Evolutionary conservation across 1,139 yeast genomes (phyloP), one percentile per base, ranked within the genome.

Genomic region (Pichia norvegensis): DNA sequence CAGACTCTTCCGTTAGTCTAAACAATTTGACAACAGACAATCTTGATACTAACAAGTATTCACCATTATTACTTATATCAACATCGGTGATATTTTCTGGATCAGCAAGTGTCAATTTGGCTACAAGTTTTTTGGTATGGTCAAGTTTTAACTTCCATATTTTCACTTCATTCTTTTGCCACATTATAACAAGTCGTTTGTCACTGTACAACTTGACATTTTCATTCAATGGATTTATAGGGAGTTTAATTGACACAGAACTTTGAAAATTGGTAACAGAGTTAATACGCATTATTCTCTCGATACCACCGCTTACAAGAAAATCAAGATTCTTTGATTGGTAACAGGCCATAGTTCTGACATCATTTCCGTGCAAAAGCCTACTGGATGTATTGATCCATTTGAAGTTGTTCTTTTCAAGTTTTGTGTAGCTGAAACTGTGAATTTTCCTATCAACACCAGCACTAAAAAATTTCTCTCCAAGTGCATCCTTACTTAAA

Each of bases 401-500:
- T 61, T 81, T 79, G 29, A 40, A 47, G 54, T 68, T 33, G 21
- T 49, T 54, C 23, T 57, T 56, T 6, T 58, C 53, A n/a, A 51
- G 47, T 40, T 55, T 56, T 14, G 68, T 56, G 44, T 65, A 70
- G 56, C 74, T 79, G 64, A 81, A 83, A 55, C 78, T 81, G 59
- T 79, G 86, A 45, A 92, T 87, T 60, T 88, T 88, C 58, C 97
- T 76, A 63, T 94, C 98, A 39, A 94, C 92, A 58, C 98, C 97
- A 9, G 95, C 95, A 38, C 95, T 78, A 63, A 86, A 92, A 11
- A 94, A 71, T 43, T 74, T 73, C 36, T 79, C 78, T 53, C 85
- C 86, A 2, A 68, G 59, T 6, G 70, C 62, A 60, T 85, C 90
- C n/a, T 75, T 67, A 1, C 83, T 70, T 44, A 92, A 67, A 49